Base-by-base conservation (phyloP, 768 basidiomycete genomes). In the Macrocybe gigantea region DNA sequence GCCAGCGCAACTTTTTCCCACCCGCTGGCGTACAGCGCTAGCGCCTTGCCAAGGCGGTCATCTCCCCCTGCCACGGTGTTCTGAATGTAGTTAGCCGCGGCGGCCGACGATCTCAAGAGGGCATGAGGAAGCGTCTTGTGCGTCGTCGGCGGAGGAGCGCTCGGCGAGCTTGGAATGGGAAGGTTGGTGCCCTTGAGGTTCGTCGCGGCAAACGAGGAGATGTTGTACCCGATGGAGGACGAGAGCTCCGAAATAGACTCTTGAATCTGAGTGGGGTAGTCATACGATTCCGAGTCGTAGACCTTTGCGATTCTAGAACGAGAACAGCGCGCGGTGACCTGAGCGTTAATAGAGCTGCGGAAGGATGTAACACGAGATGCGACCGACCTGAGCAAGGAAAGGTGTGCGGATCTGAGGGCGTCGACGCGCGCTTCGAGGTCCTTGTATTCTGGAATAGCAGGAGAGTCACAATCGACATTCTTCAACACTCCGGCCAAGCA, bases 61-160 rank as follows among this genome's bases (percentile, higher is more conserved):
- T 80, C 76, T 5, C 61, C 64, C 6, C 57, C 62, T 1, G 72
- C 67, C 22, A 74, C 72, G 3, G 72, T 62, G 1, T 72, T 69
- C 2, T 69, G 66, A 31, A 87, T 58, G 8, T 69, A 65, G 5
- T 62, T 63, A 2, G 82, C 75, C 0, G 83, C 88, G 7, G 69
- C 60, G 34, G 80, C 77, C 0, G 93, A 82, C 0, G 94, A 85
- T 44, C 96, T 86, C 13, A 83, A 77, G 45, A 98, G 79, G 0
- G 96, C 95, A 57, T 98, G 96, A 0, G 96, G 91, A 45, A 98
- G 85, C 0, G 96, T 98, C 82, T 98, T 98, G 74, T 93, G 93
- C 58, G 85, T 85, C 29, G 70, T 61, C 2, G 71, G 67, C 15
- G 79, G 75, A 1, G 80, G 72, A 0, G 82, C 66, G 38, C 80